Evolutionary conservation across 345 rosid species (phyloP).

Genomic region (Gynandropsis gynandra): DNA sequence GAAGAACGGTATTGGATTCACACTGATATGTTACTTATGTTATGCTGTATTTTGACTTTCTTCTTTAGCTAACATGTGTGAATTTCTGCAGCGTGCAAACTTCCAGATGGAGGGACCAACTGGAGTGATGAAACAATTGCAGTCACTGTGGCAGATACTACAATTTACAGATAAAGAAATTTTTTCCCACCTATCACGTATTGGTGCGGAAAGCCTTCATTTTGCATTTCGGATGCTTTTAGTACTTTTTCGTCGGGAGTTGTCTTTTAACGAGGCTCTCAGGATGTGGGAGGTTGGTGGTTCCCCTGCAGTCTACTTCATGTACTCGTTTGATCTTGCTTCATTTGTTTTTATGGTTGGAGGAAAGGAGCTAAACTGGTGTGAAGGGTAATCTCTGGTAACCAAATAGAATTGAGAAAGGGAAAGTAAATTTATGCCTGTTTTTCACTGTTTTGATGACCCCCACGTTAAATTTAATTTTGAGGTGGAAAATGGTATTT

Average conservation of each 20-base stretch:
- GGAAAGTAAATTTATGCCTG: neutral
- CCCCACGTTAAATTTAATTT: neutral
- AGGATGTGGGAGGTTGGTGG: conserved; percentile 74
- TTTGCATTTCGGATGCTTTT: conserved; percentile 80
- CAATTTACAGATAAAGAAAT: conserved; percentile 62
- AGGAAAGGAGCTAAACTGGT: neutral
- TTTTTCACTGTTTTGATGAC: too few relatives aligned
- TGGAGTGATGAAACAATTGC: conserved; percentile 70
- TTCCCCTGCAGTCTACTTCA: neutral
- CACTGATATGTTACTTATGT: conserved; percentile 7
- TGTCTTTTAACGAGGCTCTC: conserved; percentile 59
- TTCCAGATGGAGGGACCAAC: conserved; percentile 74
- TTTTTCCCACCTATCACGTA: conserved; percentile 50
- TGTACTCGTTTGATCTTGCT: neutral
- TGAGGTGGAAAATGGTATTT: neutral
- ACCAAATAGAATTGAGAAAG: neutral
- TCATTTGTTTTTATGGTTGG: neutral
- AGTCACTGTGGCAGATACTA: conserved; percentile 64
- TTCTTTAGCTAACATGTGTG: conserved; percentile 19
- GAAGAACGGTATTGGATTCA: conserved; percentile 57
- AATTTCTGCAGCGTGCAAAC: conserved; percentile 51
- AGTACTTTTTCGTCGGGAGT: conserved; percentile 67
- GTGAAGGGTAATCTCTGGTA: conserved; percentile 1
- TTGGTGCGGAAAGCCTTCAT: conserved; percentile 83
- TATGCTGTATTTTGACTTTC: conserved; percentile 13